Percentiles rank a stretch among this genome's conserved stretches.
Conservation (phyloP, 106 monocot genomes). For the Cymbidium sinense region DNA sequence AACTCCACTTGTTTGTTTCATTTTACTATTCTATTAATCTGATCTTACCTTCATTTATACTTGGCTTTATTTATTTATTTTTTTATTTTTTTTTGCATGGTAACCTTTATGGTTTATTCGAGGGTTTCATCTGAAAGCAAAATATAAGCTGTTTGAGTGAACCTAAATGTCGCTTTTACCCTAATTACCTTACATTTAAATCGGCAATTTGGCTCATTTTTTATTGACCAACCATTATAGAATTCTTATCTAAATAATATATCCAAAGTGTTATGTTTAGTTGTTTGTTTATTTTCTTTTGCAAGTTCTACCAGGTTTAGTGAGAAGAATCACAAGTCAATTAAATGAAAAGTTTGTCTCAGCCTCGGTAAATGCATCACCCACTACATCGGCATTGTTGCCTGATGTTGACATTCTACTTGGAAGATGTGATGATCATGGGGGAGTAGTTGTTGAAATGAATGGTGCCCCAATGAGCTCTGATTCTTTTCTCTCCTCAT, state of each 20-base stretch:
- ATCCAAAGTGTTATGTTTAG: neutral
- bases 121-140: neutral
- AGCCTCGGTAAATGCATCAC: slow-evolving; percentile 23
- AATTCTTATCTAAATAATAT: neutral
- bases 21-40: neutral
- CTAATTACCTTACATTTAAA: neutral
- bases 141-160: neutral
- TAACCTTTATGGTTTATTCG: neutral
- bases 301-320: slow-evolving; percentile 6
- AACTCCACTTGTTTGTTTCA: neutral
- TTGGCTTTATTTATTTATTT: no score
- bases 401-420: slow-evolving; percentile 14
- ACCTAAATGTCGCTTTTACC: neutral
- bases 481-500: slow-evolving; percentile 39
- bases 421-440: slow-evolving; percentile 55
- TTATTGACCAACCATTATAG: neutral
- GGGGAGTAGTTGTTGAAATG: slow-evolving; percentile 74
- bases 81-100: neutral
- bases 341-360: slow-evolving; percentile 15
- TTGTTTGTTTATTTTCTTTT: slow-evolving; percentile 5
- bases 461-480: slow-evolving; percentile 42
- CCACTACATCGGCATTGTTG: slow-evolving; percentile 11
- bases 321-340: slow-evolving; percentile 1
- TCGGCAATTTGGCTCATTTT: neutral
- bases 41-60: neutral